These are phyloP conservation scores for Pseudogymnoascus sp. DNA, from an alignment of 2,329 filamentous ascomycete genomes.

Conservation along the genomic window DNA sequence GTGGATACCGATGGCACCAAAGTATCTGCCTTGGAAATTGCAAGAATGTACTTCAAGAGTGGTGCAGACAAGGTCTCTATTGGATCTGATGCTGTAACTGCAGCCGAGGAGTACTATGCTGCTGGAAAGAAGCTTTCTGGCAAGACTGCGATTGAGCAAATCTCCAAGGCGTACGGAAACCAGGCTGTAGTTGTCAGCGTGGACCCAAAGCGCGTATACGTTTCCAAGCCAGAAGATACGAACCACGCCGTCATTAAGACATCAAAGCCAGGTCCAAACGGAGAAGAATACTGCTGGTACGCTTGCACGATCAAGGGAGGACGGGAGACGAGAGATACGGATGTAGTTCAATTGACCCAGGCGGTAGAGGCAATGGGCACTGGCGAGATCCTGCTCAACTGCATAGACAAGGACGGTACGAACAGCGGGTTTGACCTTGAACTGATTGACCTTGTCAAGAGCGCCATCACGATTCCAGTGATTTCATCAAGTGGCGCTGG, in stretches of 20 bases:
- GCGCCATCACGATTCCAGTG: conserved; percentile 80
- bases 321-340: conserved; percentile 85
- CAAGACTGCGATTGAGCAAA: conserved; percentile 88
- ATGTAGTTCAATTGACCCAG: conserved; percentile 78
- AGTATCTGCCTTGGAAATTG: conserved; percentile 86
- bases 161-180: conserved; percentile 86
- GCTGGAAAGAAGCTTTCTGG: conserved; percentile 62
- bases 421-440: conserved; percentile 94
- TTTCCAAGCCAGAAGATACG: conserved; percentile 57
- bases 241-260: conserved; percentile 71
- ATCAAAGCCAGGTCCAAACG: conserved; percentile 58
- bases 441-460: conserved; percentile 81
- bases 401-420: conserved; percentile 93
- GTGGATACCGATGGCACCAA: conserved; percentile 79
- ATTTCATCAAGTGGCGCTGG: conserved; percentile 93
- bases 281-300: conserved; percentile 87
- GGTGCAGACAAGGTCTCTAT: conserved; percentile 98
- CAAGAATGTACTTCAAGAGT: conserved; percentile 93
- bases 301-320: conserved; percentile 96
- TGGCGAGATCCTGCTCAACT: conserved; percentile 92
- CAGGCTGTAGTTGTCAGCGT: conserved; percentile 95
- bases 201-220: conserved; percentile 87
- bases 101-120: conserved; percentile 83
- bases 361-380: conserved; percentile 95
- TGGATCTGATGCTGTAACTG: conserved; percentile 86